Evolutionary conservation across 352 stramenopile species (phyloP).

Genomic region (Pilasporangium apinafurcum): DNA sequence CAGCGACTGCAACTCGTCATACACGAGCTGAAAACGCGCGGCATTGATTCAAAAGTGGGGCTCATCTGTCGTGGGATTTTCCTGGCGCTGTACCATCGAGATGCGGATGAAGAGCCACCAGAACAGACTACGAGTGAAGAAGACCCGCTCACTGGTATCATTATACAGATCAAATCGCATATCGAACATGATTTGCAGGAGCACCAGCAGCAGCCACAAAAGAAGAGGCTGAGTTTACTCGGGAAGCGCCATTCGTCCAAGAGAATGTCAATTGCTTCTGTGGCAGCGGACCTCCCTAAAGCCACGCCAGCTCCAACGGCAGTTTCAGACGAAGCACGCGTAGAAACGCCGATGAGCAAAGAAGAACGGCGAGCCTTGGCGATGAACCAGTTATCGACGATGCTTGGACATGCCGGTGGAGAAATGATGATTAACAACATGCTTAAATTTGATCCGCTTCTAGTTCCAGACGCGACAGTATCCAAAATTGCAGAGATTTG

Average conservation of each 20-base stretch:
- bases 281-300: too few relatives aligned
- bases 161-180: constrained; percentile 48
- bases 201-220: too few relatives aligned
- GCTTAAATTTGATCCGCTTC: constrained; percentile 50
- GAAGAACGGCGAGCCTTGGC: constrained; percentile 15
- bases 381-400: constrained; percentile 30
- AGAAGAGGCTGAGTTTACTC: too few relatives aligned
- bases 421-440: constrained; percentile 45
- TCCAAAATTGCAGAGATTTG: constrained; percentile 37
- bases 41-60: constrained; percentile 12
- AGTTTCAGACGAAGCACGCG: too few relatives aligned
- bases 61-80: constrained; percentile 57
- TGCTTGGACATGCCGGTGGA: constrained; percentile 34
- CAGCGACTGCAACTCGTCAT: constrained; percentile 18
- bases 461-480: constrained; percentile 22
- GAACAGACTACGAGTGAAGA: constrained; percentile 5
- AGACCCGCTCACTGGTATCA: constrained; percentile 30
- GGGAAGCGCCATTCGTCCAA: too few relatives aligned
- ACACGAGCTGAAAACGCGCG: constrained; percentile 23
- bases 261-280: too few relatives aligned
- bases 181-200: constrained; percentile 17
- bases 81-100: constrained; percentile 50
- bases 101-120: constrained; percentile 29
- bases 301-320: too few relatives aligned
- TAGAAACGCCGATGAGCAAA: neutral